Percentiles rank a stretch among this genome's conserved stretches.
Evolutionary conservation across 768 basidiomycete species (phyloP).

Genomic region (Boletus rubescentipes): DNA sequence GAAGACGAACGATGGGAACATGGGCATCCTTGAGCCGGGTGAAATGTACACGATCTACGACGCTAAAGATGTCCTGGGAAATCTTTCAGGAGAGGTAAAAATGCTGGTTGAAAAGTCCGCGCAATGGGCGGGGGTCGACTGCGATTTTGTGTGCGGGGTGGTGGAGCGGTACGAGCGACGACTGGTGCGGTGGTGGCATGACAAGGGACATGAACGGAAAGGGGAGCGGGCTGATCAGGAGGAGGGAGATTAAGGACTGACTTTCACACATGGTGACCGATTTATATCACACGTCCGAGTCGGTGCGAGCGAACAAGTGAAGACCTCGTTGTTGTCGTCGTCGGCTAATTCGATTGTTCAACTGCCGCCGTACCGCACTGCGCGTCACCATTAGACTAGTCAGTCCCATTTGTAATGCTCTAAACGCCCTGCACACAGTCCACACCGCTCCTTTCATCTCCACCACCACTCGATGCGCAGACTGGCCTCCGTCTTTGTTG

Average conservation of each 20-base stretch:
- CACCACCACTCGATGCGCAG: constrained; percentile 54
- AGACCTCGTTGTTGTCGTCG: neutral
- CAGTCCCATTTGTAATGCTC: constrained; percentile 39
- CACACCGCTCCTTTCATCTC: constrained; percentile 20
- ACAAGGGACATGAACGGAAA: constrained; percentile 20
- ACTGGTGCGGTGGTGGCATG: constrained; percentile 50
- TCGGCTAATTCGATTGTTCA: constrained; percentile 22
- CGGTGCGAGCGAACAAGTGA: constrained; percentile 3
- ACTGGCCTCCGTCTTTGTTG: constrained; percentile 58
- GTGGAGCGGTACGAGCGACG: constrained; percentile 69
- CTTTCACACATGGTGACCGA: no score
- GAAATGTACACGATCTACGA: constrained; percentile 64
- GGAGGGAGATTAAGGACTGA: constrained; percentile 17
- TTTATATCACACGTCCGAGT: constrained; percentile 5
- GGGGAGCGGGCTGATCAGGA: neutral
- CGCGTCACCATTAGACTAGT: neutral
- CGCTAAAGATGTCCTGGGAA: constrained; percentile 64
- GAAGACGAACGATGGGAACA: constrained; percentile 2
- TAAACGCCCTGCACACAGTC: constrained; percentile 17
- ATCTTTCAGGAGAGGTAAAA: constrained; percentile 49
- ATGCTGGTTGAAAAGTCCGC: constrained; percentile 52
- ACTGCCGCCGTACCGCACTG: constrained; percentile 15
- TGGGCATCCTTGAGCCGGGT: constrained; percentile 47
- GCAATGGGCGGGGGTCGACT: constrained; percentile 53
- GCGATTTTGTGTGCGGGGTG: constrained; percentile 50